Evolutionary conservation across 331 rosid species (phyloP), one percentile per base, ranked within the genome.

Genomic region (Arachis monticola): DNA sequence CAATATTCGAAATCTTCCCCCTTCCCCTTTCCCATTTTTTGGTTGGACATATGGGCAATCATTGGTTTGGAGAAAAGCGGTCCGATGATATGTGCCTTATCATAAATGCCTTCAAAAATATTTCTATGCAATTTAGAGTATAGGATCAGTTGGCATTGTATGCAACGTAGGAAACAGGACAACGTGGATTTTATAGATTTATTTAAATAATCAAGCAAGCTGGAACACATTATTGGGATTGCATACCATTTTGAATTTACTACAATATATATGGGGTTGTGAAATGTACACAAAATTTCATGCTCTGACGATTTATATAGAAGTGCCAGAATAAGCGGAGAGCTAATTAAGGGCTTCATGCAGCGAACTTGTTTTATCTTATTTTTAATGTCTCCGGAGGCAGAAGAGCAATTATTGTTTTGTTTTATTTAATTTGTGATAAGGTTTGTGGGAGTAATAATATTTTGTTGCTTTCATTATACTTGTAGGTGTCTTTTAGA

Each of bases 331-430:
- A 30, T 64, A 88, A 1, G 84, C 85, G 65, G 87, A 84, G 80
- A 84, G 89, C 79, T 77, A 77, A 65, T 74, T 12, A 82, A 79
- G 77, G 88, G 88, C 64, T 81, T 83, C 74, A 70, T 84, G 30
- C 40, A 60, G 62, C 70, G 42, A 80, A 27, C 27, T 44, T 50
- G 31, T 30, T 42, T 10, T 30, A 35, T 2, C 4, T 35, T 35
- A 35, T 35, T 35, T 2, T 3, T 35, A 35, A 3, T 63, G 5
- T n/a, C 13, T 41, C 32, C 17, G 3, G 9, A 30, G 14, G 46
- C 30, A 47, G 53, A 32, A 73, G 60, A 7, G 40, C 40, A 35
- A 35, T 35, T 35, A 64, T 27, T 45, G 40, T 22, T 68, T 45
- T 31, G 6, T 56, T 56, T 52, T 51, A 52, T 38, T 51, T 51